Base-by-base conservation (phyloP, 441 rosid species). In the Adansonia madagascariensis region DNA sequence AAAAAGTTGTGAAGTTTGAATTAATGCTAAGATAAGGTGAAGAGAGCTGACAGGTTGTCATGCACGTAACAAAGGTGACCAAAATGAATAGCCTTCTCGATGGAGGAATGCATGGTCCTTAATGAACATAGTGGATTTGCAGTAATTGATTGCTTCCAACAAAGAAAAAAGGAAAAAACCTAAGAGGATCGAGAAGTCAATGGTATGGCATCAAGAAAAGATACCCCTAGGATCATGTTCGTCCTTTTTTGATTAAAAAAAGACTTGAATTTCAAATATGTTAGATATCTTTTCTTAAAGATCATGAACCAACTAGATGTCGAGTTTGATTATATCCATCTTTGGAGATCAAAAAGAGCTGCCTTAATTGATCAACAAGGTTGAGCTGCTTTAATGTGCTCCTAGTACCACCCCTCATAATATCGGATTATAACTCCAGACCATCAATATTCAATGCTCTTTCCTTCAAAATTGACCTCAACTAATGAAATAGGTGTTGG, bases 71-170 rank as follows among this genome's bases (percentile, higher is more conserved):
- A 6, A 31, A 22, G 75, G 46, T 71, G 50, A 35, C 64, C 75
- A 47, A 74, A 74, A 47, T 73, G 24, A 79, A 75, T 69, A 44
- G 75, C 59, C 7, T 43, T 50, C 46, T 24, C 27, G 27, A 39
- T 72, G 64, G 65, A 27, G 27, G 41, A 20, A 74, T 73, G 46
- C 9, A 53, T 17, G 62, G 41, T 3, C 56, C 65, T 46, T 47
- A 11, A 22, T 27, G 31, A 27, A 12, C 18, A 24, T 17, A 9
- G 69, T 79, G 78, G 69, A 31, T 59, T 46, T 74, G 60, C 7
- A 12, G 79, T 70, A 50, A 80, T 80, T 71, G 77, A 80, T 53
- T 80, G 79, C 70, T 68, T 68, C 24, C 11, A 2, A 10, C 15
- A 22, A 5, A 74, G 47, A 11, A 9, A 65, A 10, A 52, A 24